Conservation (phyloP, 2,329 filamentous ascomycete species). For the Zymoseptoria pseudotritici region DNA sequence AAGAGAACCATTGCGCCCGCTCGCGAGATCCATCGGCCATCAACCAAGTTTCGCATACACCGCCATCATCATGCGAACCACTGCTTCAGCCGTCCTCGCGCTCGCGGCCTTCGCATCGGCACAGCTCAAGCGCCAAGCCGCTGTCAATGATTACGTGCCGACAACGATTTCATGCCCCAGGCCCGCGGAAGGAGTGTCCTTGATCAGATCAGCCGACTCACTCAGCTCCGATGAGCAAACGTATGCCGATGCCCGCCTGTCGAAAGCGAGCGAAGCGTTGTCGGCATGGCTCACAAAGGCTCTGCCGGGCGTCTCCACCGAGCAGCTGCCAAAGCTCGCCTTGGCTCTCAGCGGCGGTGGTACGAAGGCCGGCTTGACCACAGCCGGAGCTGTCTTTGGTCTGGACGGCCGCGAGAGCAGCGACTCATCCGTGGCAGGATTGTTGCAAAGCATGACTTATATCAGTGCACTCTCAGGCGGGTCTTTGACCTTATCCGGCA, state of each 20-base stretch:
- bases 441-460: slow-evolving; percentile 11
- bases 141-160: slow-evolving; percentile 3
- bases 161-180: slow-evolving; percentile 3
- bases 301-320: slow-evolving; percentile 1
- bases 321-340: slow-evolving; percentile 6
- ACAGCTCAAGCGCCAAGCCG: slow-evolving; percentile 2
- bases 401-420: slow-evolving; percentile 8
- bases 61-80: background rate
- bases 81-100: background rate
- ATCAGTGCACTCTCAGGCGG: slow-evolving; percentile 10
- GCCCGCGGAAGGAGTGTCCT: background rate
- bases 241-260: slow-evolving; percentile 1
- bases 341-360: slow-evolving; percentile 10
- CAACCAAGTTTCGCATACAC: background rate
- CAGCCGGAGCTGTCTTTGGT: slow-evolving; percentile 9
- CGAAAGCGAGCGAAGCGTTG: slow-evolving; percentile 3
- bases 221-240: slow-evolving; percentile 4
- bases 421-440: slow-evolving; percentile 4
- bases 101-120: background rate
- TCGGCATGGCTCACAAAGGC: slow-evolving; percentile 5
- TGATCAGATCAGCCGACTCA: slow-evolving; percentile 4
- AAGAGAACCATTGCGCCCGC: background rate
- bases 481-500: slow-evolving; percentile 8
- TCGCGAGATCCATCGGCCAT: background rate
- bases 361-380: slow-evolving; percentile 11